Conservation (phyloP, 148 eudicot species). For the Spergularia marina region DNA sequence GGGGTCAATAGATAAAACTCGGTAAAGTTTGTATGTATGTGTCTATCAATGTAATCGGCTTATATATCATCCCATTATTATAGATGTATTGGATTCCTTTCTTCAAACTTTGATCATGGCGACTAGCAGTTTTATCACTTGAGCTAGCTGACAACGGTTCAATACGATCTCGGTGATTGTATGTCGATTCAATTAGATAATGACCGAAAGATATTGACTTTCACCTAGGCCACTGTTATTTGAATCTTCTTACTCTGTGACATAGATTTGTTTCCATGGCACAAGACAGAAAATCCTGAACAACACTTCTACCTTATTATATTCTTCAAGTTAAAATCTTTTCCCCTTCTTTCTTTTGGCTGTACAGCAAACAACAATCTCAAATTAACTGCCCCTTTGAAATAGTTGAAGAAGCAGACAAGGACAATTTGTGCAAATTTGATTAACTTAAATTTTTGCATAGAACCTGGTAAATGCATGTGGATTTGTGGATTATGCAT, state of each 20-base stretch:
- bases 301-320: neutral
- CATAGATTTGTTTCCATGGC: conserved; percentile 10
- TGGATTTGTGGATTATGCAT: neutral
- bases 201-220: neutral
- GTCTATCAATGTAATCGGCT: too few species aligned
- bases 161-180: too few species aligned
- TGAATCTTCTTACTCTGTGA: neutral
- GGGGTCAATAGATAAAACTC: too few species aligned
- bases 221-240: neutral
- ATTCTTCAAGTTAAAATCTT: neutral
- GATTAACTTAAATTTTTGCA: neutral
- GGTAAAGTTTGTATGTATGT: too few species aligned
- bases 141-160: too few species aligned
- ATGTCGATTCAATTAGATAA: neutral
- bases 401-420: neutral
- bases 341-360: neutral
- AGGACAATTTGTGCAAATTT: too few species aligned
- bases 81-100: too few species aligned
- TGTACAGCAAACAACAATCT: conserved; percentile 1
- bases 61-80: too few species aligned
- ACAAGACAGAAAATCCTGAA: conserved; percentile 2
- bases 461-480: conserved; percentile 11
- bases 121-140: too few species aligned
- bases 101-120: too few species aligned
- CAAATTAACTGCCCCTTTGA: conserved; percentile 11